phyloP scores from a whole-genome alignment of 257 asterid genomes.

The Solanum chmielewskii region DNA sequence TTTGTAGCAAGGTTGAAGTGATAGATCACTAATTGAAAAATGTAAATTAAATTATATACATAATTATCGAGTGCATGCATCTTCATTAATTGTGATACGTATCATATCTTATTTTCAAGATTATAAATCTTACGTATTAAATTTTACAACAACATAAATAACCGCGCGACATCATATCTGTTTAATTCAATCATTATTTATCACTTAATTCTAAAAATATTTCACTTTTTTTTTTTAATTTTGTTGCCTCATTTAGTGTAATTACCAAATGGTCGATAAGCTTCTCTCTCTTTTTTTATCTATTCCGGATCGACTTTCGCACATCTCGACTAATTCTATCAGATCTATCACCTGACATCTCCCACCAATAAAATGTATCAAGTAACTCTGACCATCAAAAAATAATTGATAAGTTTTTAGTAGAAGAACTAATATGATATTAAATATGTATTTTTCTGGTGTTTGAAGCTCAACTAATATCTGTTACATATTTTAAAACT shows the following conservation, averaged over 20 bases:
- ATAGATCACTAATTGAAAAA: not conserved
- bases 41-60: not conserved
- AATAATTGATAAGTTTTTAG: too few species aligned
- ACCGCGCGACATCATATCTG: not conserved
- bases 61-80: not conserved
- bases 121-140: not conserved
- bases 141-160: not conserved
- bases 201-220: not conserved
- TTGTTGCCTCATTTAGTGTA: not conserved
- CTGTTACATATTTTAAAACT: not conserved
- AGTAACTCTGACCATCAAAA: too few species aligned
- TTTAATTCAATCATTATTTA: not conserved
- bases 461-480: not conserved
- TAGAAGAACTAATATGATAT: too few species aligned
- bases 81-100: not conserved
- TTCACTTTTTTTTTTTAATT: not conserved
- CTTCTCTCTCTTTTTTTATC: too few species aligned
- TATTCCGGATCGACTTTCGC: accelerated
- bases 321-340: too few species aligned
- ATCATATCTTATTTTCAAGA: not conserved
- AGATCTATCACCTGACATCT: not conserved
- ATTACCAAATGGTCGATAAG: not conserved
- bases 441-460: not conserved
- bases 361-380: too few species aligned
- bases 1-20: not conserved